Conservation (phyloP, 805 yeast species). For the Priceomyces fermenticarens region DNA sequence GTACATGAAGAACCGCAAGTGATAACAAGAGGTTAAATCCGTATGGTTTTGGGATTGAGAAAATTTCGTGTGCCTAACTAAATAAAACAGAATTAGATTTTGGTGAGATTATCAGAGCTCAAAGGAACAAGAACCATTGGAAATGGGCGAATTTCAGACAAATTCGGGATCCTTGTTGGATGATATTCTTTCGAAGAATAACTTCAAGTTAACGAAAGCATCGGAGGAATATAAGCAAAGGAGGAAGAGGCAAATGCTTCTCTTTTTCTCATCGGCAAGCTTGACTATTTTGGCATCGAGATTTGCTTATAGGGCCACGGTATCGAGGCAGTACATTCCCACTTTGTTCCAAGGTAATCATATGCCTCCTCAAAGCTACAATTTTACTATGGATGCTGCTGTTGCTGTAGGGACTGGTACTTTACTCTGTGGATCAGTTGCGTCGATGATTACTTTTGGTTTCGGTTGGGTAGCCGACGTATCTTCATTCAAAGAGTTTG, state of each 20-base stretch:
- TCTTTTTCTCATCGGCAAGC: slow-evolving; percentile 70
- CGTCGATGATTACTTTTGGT: slow-evolving; percentile 72
- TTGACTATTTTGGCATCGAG: slow-evolving; percentile 70
- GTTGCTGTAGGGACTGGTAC: slow-evolving; percentile 84
- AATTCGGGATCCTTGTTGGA: no score
- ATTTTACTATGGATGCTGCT: slow-evolving; percentile 78
- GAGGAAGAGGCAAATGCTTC: slow-evolving; percentile 67
- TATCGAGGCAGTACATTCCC: slow-evolving; percentile 71
- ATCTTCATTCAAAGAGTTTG: slow-evolving; percentile 65
- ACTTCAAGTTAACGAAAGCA: slow-evolving; percentile 34
- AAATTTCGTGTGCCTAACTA: no score
- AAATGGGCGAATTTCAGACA: no score
- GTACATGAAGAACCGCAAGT: no score
- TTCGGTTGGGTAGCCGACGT: slow-evolving; percentile 80
- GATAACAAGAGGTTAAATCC: no score
- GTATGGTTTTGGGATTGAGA: no score
- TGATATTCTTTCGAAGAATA: slow-evolving; percentile 6
- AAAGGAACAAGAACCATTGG: no score
- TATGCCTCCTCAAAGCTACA: slow-evolving; percentile 72
- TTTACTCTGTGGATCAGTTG: slow-evolving; percentile 64
- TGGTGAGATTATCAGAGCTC: no score
- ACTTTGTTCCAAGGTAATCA: slow-evolving; percentile 80
- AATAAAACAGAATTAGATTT: no score
- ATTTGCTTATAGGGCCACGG: slow-evolving; percentile 71
- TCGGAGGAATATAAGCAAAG: slow-evolving; percentile 54